A percentile compares a stretch with the other conserved stretches of the same genome.
phyloP scores from a whole-genome alignment of 2,329 filamentous ascomycete genomes.

The Hypoxylon sp. region DNA sequence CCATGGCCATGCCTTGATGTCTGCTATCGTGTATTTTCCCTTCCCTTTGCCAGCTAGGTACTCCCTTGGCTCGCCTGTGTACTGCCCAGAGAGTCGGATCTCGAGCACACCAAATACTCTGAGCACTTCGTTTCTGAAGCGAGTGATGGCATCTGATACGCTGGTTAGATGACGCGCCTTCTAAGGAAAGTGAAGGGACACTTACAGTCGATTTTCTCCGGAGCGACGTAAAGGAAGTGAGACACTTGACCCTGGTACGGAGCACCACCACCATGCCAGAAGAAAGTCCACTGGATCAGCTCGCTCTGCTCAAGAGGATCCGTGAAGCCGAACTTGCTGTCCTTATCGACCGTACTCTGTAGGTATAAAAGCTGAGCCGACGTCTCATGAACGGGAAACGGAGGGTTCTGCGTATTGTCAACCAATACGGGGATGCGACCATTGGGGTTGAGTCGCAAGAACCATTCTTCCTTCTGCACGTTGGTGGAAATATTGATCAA shows the following conservation, averaged over 20 bases:
- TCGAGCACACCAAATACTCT: slow-evolving; percentile 59
- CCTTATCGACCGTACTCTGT: slow-evolving; percentile 57
- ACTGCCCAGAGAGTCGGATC: slow-evolving; percentile 54
- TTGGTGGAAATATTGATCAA: slow-evolving; percentile 61
- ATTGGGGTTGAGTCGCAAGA: slow-evolving; percentile 57
- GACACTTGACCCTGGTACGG: slow-evolving; percentile 53
- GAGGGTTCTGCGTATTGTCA: slow-evolving; percentile 58
- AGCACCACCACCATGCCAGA: slow-evolving; percentile 58
- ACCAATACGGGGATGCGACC: slow-evolving; percentile 60
- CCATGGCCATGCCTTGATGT: slow-evolving; percentile 63
- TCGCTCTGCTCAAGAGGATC: slow-evolving; percentile 59
- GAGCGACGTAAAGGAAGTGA: slow-evolving; percentile 54
- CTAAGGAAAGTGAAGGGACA: too few relatives aligned
- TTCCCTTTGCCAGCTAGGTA: slow-evolving; percentile 62
- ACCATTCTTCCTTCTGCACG: slow-evolving; percentile 65
- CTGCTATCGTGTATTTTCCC: slow-evolving; percentile 63
- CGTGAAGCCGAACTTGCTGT: slow-evolving; percentile 60
- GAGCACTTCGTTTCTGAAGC: slow-evolving; percentile 61
- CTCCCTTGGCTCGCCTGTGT: slow-evolving; percentile 56
- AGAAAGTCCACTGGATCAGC: slow-evolving; percentile 62
- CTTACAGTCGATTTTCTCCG: slow-evolving; percentile 54
- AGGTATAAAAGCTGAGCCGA: slow-evolving; percentile 62
- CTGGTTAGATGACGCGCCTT: too few relatives aligned
- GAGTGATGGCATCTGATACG: slow-evolving; percentile 54
- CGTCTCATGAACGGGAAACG: slow-evolving; percentile 62